Conservation (phyloP, 345 rosid genomes). For the Ceriops decandra region DNA sequence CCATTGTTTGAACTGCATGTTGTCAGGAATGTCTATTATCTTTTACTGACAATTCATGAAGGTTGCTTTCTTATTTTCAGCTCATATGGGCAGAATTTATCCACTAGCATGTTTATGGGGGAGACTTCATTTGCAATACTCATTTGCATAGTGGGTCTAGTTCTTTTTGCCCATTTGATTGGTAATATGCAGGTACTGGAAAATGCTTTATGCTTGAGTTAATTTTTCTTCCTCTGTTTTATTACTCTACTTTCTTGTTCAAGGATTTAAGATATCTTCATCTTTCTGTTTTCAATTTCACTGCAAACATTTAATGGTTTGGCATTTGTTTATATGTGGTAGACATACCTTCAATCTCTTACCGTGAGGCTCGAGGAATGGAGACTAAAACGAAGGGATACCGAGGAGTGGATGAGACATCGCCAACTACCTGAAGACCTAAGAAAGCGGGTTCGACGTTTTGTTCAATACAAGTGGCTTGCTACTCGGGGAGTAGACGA, state of each 20-base stretch:
- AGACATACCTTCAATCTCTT: constrained; percentile 89
- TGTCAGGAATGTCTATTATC: no score
- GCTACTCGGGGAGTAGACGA: constrained; percentile 92
- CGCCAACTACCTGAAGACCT: constrained; percentile 86
- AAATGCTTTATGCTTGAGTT: not conserved
- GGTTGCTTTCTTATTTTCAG: constrained; percentile 44
- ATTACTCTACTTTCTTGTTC: no score
- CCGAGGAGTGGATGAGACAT: constrained; percentile 96
- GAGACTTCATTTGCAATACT: constrained; percentile 88
- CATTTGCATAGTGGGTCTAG: constrained; percentile 80
- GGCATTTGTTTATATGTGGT: constrained; percentile 4
- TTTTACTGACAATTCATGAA: not conserved
- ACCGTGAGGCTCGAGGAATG: constrained; percentile 90
- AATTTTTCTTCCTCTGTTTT: no score
- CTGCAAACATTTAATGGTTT: constrained; percentile 1
- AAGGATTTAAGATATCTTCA: no score
- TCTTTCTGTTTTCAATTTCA: not conserved
- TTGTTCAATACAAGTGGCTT: constrained; percentile 85
- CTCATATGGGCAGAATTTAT: constrained; percentile 88
- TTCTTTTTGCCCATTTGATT: constrained; percentile 85
- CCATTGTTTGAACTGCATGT: no score
- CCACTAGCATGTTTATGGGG: constrained; percentile 72
- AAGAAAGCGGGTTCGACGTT: constrained; percentile 60
- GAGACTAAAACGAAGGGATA: constrained; percentile 88
- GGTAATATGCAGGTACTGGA: constrained; percentile 90